Conservation (phyloP, 2,329 filamentous ascomycete genomes). For the Tolypocladium cylindrosporum region DNA sequence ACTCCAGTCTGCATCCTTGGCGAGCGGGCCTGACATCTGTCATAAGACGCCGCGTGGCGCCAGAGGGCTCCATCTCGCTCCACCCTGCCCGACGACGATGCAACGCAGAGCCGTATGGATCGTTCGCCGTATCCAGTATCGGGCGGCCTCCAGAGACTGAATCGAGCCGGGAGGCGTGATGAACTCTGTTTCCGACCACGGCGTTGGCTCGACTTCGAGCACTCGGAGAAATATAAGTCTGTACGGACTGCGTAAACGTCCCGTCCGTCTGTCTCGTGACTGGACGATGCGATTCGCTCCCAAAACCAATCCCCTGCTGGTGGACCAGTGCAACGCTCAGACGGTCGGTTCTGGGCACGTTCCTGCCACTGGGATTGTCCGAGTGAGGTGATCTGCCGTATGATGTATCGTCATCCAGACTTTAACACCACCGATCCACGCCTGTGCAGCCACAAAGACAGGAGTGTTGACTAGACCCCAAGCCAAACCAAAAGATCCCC, state of each 20-base stretch:
- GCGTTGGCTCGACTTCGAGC: too few relatives aligned
- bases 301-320: background rate
- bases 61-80: background rate
- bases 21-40: background rate
- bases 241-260: too few relatives aligned
- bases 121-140: background rate
- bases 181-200: too few relatives aligned
- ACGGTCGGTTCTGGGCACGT: background rate
- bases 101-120: too few relatives aligned
- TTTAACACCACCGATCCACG: background rate
- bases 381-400: background rate
- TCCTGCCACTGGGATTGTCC: background rate
- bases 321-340: background rate
- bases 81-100: background rate
- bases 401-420: background rate
- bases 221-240: too few relatives aligned
- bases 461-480: background rate
- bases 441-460: background rate
- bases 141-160: too few relatives aligned
- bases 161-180: too few relatives aligned
- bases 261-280: background rate
- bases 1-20: too few relatives aligned
- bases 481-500: background rate
- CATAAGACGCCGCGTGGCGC: background rate
- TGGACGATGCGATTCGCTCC: background rate